A percentile compares a stretch with the other conserved stretches of the same genome.
These are phyloP conservation scores for Exophiala bonariae DNA, from an alignment of 2,329 filamentous ascomycete genomes.

Conservation along the genomic window DNA sequence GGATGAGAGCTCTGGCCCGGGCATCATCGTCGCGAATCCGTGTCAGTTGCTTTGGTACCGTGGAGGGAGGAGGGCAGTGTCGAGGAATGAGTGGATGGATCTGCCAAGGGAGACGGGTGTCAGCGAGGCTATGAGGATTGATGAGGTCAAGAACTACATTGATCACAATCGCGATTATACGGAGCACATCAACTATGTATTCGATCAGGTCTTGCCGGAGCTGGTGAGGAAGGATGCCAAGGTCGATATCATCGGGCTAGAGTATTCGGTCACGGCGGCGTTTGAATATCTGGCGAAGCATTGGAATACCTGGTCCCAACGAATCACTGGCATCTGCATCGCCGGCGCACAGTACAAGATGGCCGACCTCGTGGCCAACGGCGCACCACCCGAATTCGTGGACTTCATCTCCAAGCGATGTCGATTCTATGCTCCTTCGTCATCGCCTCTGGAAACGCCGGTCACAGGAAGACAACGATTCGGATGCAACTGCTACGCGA, in stretches of 20 bases:
- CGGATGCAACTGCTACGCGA: slow-evolving; percentile 70
- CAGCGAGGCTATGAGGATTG: slow-evolving; percentile 55
- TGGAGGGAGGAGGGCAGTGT: slow-evolving; percentile 61
- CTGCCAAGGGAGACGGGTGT: slow-evolving; percentile 65
- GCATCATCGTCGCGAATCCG: slow-evolving; percentile 74
- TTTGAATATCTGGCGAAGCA: slow-evolving; percentile 59
- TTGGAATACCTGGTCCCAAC: slow-evolving; percentile 39
- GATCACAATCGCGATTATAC: slow-evolving; percentile 56
- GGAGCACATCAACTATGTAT: slow-evolving; percentile 67
- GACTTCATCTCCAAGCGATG: slow-evolving; percentile 52
- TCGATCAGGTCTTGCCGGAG: slow-evolving; percentile 59
- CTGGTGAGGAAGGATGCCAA: slow-evolving; percentile 52
- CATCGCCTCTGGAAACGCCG: slow-evolving; percentile 52
- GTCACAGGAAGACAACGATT: slow-evolving; percentile 56
- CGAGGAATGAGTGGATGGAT: slow-evolving; percentile 55
- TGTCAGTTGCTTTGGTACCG: slow-evolving; percentile 79
- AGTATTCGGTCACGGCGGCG: slow-evolving; percentile 62
- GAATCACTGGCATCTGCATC: slow-evolving; percentile 42
- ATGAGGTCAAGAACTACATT: slow-evolving; percentile 61
- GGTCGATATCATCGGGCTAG: slow-evolving; percentile 71
- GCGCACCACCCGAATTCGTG: slow-evolving; percentile 26
- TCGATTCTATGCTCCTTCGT: slow-evolving; percentile 61
- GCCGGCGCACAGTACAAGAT: slow-evolving; percentile 38
- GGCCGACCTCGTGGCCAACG: slow-evolving; percentile 29
- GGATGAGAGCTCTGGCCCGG: slow-evolving; percentile 33